Base-by-base conservation (phyloP, 23 red algal species). In the Gracilaria vermiculophylla region DNA sequence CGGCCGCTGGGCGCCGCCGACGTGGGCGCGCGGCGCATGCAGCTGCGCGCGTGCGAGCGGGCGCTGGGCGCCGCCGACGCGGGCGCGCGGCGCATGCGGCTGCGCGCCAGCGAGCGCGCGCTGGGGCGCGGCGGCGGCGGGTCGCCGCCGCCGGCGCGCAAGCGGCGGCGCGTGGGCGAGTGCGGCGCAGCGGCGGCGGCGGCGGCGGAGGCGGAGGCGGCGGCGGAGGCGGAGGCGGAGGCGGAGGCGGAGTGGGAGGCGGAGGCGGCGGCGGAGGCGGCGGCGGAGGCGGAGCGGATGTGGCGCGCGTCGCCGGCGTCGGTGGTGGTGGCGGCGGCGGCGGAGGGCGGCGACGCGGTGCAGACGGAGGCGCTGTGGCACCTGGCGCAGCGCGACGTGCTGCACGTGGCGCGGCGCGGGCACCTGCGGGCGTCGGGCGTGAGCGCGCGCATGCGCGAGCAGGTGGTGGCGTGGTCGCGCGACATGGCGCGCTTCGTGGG, bases 401-500 rank as follows among this genome's bases (percentile, higher is more conserved):
- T 0, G 12, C 53, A 78, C 53, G 73, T 78, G 25, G 16, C 29
- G 16, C 47, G 15, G 39, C 10, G 41, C 39, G 13, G 27, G 15
- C 73, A 78, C 45, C 53, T 57, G 53, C 32, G 5, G 13, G 2
- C 23, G 33, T 32, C 57, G 25, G 15, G 37, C n/a, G 56, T 83
- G 34, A 83, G 31, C 42, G 44, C 56, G 27, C 17, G 1, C n/a
- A 75, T 87, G 83, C 41, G 83, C 29, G 64, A 74, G 23, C 57
- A 87, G 49, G 67, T 87, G 24, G 83, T 87, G 51, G 64, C 67
- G 40, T 87, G 83, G 83, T 76, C 41, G 51, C 34, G 48, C 4
- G 83, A 87, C 0, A 33, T 87, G 31, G 83, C 64, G 11, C 14
- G 34, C 14, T 62, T 70, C 60, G 17, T 75, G 2, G 1, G 31